Conservation (phyloP, 2,329 filamentous ascomycete genomes). For the Stachybotrys elegans region DNA sequence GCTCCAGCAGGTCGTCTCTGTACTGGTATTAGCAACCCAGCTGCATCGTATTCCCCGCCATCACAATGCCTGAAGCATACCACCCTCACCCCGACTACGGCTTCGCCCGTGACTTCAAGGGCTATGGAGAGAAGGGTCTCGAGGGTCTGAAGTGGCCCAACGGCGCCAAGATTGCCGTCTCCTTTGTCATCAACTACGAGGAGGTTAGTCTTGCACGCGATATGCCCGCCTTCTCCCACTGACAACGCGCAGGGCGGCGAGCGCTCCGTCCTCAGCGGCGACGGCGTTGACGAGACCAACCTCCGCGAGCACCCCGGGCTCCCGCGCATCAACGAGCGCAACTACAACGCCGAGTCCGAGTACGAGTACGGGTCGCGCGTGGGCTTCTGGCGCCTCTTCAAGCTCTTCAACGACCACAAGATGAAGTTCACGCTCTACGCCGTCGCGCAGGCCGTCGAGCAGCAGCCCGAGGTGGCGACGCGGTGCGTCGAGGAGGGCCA, state of each 20-base stretch:
- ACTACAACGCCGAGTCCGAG: slow-evolving; percentile 42
- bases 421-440: slow-evolving; percentile 48
- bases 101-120: slow-evolving; percentile 26
- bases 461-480: slow-evolving; percentile 40
- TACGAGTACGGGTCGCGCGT: slow-evolving; percentile 46
- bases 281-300: slow-evolving; percentile 30
- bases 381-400: slow-evolving; percentile 45
- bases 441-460: slow-evolving; percentile 41
- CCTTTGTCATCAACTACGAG: slow-evolving; percentile 34
- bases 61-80: slow-evolving; percentile 20
- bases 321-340: slow-evolving; percentile 33
- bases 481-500: slow-evolving; percentile 43
- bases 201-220: neutral
- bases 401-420: slow-evolving; percentile 39
- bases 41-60: neutral
- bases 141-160: slow-evolving; percentile 31
- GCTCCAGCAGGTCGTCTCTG: neutral
- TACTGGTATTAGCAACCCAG: neutral
- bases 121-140: slow-evolving; percentile 34
- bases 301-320: slow-evolving; percentile 31
- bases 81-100: slow-evolving; percentile 22
- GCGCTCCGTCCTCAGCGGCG: slow-evolving; percentile 30
- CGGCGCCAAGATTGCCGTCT: slow-evolving; percentile 35
- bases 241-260: slow-evolving; percentile 25
- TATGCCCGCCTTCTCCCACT: too few relatives aligned